phyloP scores from a whole-genome alignment of 73 alveolate species.

The Paramecium tetraurelia region DNA sequence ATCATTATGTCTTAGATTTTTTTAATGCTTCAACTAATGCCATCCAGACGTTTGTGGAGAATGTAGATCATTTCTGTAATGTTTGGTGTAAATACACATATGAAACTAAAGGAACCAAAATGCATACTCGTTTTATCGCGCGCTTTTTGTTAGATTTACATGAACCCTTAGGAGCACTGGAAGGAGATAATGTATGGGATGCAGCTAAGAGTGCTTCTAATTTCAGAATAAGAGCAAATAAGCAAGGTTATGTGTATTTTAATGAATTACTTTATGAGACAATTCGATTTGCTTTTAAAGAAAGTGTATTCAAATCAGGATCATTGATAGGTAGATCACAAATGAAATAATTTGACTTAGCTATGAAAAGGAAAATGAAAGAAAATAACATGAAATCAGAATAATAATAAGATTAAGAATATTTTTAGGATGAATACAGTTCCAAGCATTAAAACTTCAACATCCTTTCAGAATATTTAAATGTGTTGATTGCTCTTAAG shows the following conservation, averaged over 20 bases:
- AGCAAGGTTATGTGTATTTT: not conserved
- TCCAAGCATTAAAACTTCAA: slow-evolving; percentile 14
- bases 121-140: slow-evolving; percentile 38
- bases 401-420: not conserved
- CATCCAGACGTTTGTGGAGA: slow-evolving; percentile 32
- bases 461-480: not conserved
- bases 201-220: slow-evolving; percentile 51
- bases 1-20: not conserved
- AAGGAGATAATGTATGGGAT: slow-evolving; percentile 51
- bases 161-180: slow-evolving; percentile 15
- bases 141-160: not conserved
- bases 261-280: slow-evolving; percentile 46
- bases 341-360: slow-evolving; percentile 16
- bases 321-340: not conserved
- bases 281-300: not conserved
- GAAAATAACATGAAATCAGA: not conserved
- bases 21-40: slow-evolving; percentile 26
- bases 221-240: slow-evolving; percentile 36
- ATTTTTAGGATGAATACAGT: not conserved
- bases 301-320: slow-evolving; percentile 12
- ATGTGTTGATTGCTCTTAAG: slow-evolving; percentile 1
- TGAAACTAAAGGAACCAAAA: not conserved
- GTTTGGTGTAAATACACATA: slow-evolving; percentile 40
- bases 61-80: slow-evolving; percentile 42
- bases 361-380: slow-evolving; percentile 10